Conservation (phyloP, 805 yeast species). For the Starmerella apis region DNA sequence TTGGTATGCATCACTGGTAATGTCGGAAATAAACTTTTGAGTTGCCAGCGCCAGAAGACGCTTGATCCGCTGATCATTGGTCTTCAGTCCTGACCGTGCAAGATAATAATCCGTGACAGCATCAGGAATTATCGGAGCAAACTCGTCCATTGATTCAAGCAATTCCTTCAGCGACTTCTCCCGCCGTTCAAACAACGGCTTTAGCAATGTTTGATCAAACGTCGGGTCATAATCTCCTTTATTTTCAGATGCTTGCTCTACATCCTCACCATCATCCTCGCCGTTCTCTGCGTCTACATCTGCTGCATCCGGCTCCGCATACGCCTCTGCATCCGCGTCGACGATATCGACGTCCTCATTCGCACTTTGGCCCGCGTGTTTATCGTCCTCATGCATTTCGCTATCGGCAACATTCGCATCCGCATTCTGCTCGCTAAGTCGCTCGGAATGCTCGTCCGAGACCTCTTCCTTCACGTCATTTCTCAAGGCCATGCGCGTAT, state of each 20-base stretch:
- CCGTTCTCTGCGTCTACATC: neutral
- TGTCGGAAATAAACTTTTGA: constrained; percentile 86
- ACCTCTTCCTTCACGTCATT: constrained; percentile 5
- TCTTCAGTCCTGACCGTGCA: constrained; percentile 72
- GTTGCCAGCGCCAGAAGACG: constrained; percentile 87
- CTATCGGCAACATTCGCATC: neutral
- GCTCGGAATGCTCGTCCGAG: constrained; percentile 2
- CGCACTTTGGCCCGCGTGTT: neutral
- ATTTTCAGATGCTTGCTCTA: neutral
- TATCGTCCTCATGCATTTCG: neutral
- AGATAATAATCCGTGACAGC: constrained; percentile 90
- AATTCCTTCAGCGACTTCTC: constrained; percentile 53
- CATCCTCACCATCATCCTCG: constrained; percentile 1
- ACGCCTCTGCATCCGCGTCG: constrained; percentile 1
- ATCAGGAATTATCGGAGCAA: constrained; percentile 92
- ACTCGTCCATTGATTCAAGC: constrained; percentile 80
- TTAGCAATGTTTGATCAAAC: constrained; percentile 21
- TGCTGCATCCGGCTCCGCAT: neutral
- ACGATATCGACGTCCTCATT: neutral
- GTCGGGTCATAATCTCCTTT: constrained; percentile 19
- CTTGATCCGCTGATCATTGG: constrained; percentile 67
- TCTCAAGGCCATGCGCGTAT: neutral
- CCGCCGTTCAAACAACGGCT: constrained; percentile 27
- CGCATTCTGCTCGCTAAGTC: neutral
- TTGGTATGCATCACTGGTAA: constrained; percentile 94